A percentile compares a stretch with the other conserved stretches of the same genome.
Evolutionary conservation across 176 grass and related monocot species (phyloP).

Genomic region (Triticum turgidum): DNA sequence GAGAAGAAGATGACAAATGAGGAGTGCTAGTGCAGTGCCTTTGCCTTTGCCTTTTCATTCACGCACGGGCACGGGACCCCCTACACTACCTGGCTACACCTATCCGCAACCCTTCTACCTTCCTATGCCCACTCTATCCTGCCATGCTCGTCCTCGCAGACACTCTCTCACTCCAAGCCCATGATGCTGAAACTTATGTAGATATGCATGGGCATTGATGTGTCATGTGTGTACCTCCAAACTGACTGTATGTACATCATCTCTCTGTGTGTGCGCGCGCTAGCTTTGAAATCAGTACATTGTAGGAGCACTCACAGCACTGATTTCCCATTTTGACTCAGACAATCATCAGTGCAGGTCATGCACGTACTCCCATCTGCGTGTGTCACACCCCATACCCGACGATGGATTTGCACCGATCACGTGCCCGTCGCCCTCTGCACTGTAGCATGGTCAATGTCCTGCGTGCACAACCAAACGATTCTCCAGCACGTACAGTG

Average conservation of each 20-base stretch:
- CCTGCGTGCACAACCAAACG: slow-evolving; percentile 6
- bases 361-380: background rate
- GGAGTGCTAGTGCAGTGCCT: background rate
- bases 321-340: no score
- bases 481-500: slow-evolving; percentile 20
- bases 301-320: background rate
- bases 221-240: slow-evolving; percentile 27
- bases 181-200: slow-evolving; percentile 23
- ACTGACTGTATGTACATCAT: background rate
- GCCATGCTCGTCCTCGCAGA: background rate
- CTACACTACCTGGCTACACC: background rate
- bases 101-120: background rate
- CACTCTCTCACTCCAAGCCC: background rate
- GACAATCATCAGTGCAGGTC: no score
- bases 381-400: background rate
- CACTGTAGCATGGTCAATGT: slow-evolving; percentile 11
- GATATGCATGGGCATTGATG: slow-evolving; percentile 21
- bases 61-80: background rate
- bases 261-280: background rate
- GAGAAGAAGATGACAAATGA: slow-evolving; percentile 12
- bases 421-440: no score
- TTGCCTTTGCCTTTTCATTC: slow-evolving; percentile 1
- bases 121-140: background rate
- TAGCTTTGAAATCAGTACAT: background rate
- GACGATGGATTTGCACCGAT: background rate